Percentiles rank a stretch among this genome's conserved stretches.
Conservation (phyloP, 2,329 filamentous ascomycete genomes). For the Hirsutella thompsonii region DNA sequence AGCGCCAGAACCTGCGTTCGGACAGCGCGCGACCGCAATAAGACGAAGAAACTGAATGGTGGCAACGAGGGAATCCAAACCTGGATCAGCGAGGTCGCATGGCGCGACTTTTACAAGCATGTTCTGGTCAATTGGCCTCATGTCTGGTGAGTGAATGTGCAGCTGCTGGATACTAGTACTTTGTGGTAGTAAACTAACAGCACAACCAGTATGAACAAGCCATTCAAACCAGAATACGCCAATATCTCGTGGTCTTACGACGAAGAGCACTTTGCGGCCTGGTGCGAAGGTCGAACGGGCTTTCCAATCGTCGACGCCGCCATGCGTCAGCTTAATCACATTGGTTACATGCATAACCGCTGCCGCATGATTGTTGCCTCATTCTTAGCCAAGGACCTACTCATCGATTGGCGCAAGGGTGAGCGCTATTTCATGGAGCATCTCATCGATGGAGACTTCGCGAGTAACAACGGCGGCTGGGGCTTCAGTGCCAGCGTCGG, state of each 20-base stretch:
- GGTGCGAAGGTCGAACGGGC: conserved; percentile 63
- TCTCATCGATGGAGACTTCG: conserved; percentile 68
- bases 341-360: conserved; percentile 75
- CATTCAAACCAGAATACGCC: conserved; percentile 69
- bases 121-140: conserved; percentile 80
- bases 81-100: conserved; percentile 77
- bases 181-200: too few species aligned
- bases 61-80: conserved; percentile 52
- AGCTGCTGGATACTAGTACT: too few species aligned
- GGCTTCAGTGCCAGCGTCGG: conserved; percentile 49
- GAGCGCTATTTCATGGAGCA: conserved; percentile 76
- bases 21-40: conserved; percentile 49
- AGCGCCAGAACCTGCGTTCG: conserved; percentile 54
- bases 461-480: conserved; percentile 59
- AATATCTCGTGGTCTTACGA: conserved; percentile 77
- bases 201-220: conserved; percentile 42
- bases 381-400: conserved; percentile 67
- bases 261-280: conserved; percentile 53
- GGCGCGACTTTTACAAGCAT: conserved; percentile 82
- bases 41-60: conserved; percentile 50
- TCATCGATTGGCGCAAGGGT: conserved; percentile 74
- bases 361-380: conserved; percentile 74
- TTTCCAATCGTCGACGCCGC: conserved; percentile 78
- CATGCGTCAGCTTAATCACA: conserved; percentile 61
- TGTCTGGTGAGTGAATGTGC: conserved; percentile 47